phyloP scores from a whole-genome alignment of 805 yeast genomes.

The Wickerhamiella lipophila region DNA sequence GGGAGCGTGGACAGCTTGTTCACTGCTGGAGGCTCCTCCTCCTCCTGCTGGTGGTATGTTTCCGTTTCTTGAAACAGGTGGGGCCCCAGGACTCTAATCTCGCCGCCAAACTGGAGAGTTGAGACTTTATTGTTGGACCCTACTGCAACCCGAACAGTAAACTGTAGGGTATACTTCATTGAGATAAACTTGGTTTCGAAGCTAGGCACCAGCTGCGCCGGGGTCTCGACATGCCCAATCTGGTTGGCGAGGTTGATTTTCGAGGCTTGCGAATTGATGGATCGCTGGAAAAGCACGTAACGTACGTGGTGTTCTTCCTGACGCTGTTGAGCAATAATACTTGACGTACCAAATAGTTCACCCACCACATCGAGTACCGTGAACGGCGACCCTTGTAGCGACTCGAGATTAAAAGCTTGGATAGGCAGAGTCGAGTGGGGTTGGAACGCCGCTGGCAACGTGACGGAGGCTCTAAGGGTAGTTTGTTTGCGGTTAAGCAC shows the following conservation, averaged over 20 bases:
- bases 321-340: not conserved
- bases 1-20: no score
- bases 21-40: no score
- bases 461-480: not conserved
- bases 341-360: not conserved
- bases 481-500: not conserved
- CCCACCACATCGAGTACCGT: not conserved
- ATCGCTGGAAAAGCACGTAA: not conserved
- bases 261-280: not conserved
- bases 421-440: not conserved
- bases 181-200: conserved; percentile 1
- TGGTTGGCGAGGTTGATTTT: not conserved
- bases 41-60: not conserved
- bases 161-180: not conserved
- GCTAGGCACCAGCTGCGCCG: not conserved
- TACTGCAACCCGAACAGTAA: not conserved
- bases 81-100: not conserved
- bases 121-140: not conserved
- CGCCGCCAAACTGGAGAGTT: not conserved
- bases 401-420: not conserved
- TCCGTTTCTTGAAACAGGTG: not conserved
- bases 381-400: not conserved
- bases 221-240: not conserved
- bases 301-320: not conserved
- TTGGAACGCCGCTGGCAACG: not conserved